Evolutionary conservation across 108 stramenopile genomes (phyloP).

Genomic region (Schizochytrium sp.): DNA sequence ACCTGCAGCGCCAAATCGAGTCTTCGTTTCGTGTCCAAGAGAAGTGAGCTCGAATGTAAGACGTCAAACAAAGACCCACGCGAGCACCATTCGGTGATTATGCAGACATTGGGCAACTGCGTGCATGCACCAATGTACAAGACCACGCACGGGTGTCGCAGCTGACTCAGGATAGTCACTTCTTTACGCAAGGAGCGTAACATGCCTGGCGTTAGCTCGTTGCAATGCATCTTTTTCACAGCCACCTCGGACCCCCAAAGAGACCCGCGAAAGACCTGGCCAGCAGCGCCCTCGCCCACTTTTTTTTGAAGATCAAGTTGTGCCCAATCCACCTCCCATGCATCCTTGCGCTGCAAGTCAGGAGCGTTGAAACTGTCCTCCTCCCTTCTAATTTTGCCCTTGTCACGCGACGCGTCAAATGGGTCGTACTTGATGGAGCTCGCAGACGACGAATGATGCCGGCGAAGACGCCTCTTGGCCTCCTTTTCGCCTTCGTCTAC

Average conservation of each 20-base stretch:
- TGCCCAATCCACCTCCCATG: slow-evolving; percentile 15
- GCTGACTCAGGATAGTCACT: slow-evolving; percentile 45
- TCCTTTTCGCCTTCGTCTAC: neutral
- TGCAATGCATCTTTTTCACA: neutral
- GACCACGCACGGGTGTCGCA: slow-evolving; percentile 87
- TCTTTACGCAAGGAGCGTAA: neutral
- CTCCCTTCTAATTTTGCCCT: neutral
- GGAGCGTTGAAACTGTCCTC: neutral
- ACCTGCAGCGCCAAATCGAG: slow-evolving; percentile 60
- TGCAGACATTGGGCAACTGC: slow-evolving; percentile 65
- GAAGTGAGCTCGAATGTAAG: slow-evolving; percentile 61
- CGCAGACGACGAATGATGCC: neutral
- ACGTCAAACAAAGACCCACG: slow-evolving; percentile 77
- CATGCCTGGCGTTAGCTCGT: neutral
- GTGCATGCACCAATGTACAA: slow-evolving; percentile 82
- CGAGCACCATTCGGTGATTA: slow-evolving; percentile 73
- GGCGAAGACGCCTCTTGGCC: neutral
- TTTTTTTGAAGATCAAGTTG: neutral
- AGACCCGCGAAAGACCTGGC: slow-evolving; percentile 17
- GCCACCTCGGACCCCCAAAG: slow-evolving; percentile 27
- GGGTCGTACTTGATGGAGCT: neutral
- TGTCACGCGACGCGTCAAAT: neutral
- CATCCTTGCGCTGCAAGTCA: neutral
- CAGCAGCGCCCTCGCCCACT: slow-evolving; percentile 5
- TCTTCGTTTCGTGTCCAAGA: slow-evolving; percentile 54